Base-by-base conservation (phyloP, 1,284 basidiomycete genomes). In the Paramarasmius palmivorus region DNA sequence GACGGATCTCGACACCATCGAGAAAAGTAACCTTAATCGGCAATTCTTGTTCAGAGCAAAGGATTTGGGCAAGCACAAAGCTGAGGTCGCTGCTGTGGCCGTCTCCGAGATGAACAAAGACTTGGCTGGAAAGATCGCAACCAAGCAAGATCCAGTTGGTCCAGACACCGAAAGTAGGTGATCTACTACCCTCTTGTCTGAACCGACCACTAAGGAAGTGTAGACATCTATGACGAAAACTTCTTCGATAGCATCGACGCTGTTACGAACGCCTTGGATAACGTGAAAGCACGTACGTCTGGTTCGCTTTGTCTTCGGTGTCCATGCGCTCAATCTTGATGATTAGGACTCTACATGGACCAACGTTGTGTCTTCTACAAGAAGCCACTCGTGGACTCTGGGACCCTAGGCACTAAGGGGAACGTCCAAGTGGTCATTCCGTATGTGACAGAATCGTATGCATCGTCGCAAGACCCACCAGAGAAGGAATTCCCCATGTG, bases 231-330 rank as follows among this genome's bases (percentile, higher is more conserved):
- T 64, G 88, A 90, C 50, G 90, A 96, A 60, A 81, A 81, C 23
- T 98, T 99, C 78, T 99, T 98, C 67, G 83, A 80, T 38, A 75
- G 76, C 51, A 83, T 99, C 38, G 93, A 98, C 62, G 93, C 93
- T 56, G 95, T 99, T 4, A 99, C 97, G n/a, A 99, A 99, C 68
- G 97, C 98, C n/a, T 76, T 99, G 56, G 97, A 99, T 75, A 99
- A 99, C 60, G 89, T 99, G 55, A 83, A 90, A 75, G 95, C 97
- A 58, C 92, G 95, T 92, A 70, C 68, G 89, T 78, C 29, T 35
- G 49, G 12, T 49, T 37, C 22, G n/a, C 50, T 45, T 34, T 10
- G 42, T 32, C 36, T 19, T 41, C 46, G 40, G 37, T 39, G 14
- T 38, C 55, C 44, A 45, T 20, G 35, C 36, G 46, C 22, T 48